These are phyloP conservation scores for Neoboletus subvelutipes DNA, from an alignment of 768 basidiomycete species.

Conservation along the genomic window DNA sequence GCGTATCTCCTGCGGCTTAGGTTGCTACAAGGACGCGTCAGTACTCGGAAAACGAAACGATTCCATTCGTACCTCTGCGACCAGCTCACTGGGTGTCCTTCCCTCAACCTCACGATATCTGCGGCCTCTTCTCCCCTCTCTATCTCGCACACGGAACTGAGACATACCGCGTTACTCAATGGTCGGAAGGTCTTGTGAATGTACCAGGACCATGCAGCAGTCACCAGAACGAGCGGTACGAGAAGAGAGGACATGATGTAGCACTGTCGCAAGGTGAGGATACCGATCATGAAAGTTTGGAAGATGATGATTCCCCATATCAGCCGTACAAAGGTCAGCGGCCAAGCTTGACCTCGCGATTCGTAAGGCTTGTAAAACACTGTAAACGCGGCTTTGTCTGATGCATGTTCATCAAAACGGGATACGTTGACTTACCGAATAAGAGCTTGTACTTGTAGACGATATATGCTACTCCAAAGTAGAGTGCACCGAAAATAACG, in stretches of 20 bases:
- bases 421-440: constrained; percentile 61
- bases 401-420: not conserved
- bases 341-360: constrained; percentile 97
- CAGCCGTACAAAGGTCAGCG: constrained; percentile 88
- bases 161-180: constrained; percentile 77
- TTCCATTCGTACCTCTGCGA: constrained; percentile 69
- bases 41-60: not conserved
- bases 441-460: constrained; percentile 98
- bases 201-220: constrained; percentile 79
- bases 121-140: constrained; percentile 85
- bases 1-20: constrained; percentile 86
- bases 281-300: constrained; percentile 94
- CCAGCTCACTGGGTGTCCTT: constrained; percentile 85
- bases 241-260: constrained; percentile 62
- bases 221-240: constrained; percentile 72
- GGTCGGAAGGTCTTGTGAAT: constrained; percentile 66
- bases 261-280: constrained; percentile 71
- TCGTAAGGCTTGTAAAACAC: constrained; percentile 99
- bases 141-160: constrained; percentile 87
- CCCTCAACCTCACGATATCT: constrained; percentile 69
- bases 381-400: constrained; percentile 31
- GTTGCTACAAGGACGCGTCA: constrained; percentile 49
- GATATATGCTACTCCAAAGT: constrained; percentile 94
- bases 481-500: constrained; percentile 90
- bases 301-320: constrained; percentile 93